Evolutionary conservation across 345 rosid species (phyloP), one percentile per base, ranked within the genome.

Genomic region (Camelina sativa): DNA sequence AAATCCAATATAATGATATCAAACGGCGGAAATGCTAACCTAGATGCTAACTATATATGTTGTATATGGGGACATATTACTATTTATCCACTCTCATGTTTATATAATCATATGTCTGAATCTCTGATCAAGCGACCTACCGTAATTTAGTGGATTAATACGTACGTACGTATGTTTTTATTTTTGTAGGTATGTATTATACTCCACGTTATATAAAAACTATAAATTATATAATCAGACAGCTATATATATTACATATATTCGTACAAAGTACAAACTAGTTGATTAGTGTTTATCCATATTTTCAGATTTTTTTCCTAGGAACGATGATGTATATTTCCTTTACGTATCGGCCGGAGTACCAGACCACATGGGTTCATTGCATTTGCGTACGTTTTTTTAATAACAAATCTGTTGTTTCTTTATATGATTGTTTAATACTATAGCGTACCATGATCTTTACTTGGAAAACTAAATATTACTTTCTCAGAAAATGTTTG

Each of bases 341-440:
- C 32, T n/a, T 28, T 16, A 25, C n/a, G 16, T 13, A 28, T 43
- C 64, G 63, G 63, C 25, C 52, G 30, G 30, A 28, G 30, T 28
- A 68, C 43, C 30, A 55, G 20, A 69, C 73, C 41, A 54, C 17
- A 7, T 11, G 56, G 51, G 25, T 67, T 53, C 62, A 67, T 63
- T 16, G 41, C 72, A 68, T 69, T 63, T 16, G 41, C 72, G 55
- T 69, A 43, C 46, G n/a, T 41, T n/a, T 25, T 8, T n/a, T 7
- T 3, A 48, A 28, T 5, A 48, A 28, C 54, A 25, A 40, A 56
- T 30, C 38, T 56, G 20, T 56, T 56, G 61, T 56, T 56, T 55
- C 11, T 56, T 56, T 15, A 30, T 56, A 8, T 54, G 35, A 55
- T 55, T 13, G 43, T 37, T 40, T 11, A 40, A 40, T 40, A 5